Evolutionary conservation across 1,139 yeast genomes (phyloP).

Genomic region (Diutina rugosa): DNA sequence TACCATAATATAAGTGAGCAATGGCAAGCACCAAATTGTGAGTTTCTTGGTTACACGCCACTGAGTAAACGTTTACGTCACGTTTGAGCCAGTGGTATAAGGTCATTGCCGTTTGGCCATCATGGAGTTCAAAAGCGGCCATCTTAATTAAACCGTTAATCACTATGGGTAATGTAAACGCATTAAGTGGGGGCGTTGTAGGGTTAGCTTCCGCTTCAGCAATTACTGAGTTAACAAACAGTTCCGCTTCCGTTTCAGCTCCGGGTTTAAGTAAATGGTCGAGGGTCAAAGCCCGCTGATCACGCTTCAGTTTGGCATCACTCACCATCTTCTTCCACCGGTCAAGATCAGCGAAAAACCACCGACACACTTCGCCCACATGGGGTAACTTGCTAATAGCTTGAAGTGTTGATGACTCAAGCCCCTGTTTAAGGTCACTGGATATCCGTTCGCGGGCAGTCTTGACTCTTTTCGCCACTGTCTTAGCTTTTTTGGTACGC

Average conservation of each 20-base stretch:
- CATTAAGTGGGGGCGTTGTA: constrained; percentile 16
- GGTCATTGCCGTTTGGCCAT: constrained; percentile 24
- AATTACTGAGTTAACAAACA: constrained; percentile 4
- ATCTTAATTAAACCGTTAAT: constrained; percentile 20
- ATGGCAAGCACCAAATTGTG: constrained; percentile 26
- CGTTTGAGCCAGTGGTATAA: constrained; percentile 23
- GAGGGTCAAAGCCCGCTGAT: constrained; percentile 3
- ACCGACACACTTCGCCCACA: constrained; percentile 5
- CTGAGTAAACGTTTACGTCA: constrained; percentile 20
- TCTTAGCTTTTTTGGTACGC: background rate
- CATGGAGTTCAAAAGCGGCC: constrained; percentile 15
- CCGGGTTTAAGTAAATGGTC: constrained; percentile 4
- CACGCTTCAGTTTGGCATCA: constrained; percentile 5
- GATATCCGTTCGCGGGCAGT: constrained; percentile 16
- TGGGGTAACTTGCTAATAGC: constrained; percentile 10
- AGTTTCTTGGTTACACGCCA: constrained; percentile 29
- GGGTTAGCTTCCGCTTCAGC: constrained; percentile 10
- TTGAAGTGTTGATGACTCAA: background rate
- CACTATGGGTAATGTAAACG: constrained; percentile 23
- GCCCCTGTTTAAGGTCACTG: background rate
- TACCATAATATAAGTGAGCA: constrained; percentile 28
- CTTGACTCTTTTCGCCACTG: constrained; percentile 5
- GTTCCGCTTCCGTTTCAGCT: constrained; percentile 4
- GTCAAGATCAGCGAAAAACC: constrained; percentile 8
- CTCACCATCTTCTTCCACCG: constrained; percentile 10